Evolutionary conservation across 768 basidiomycete genomes (phyloP), one percentile per base, ranked within the genome.

Genomic region (Trametes coccinea): DNA sequence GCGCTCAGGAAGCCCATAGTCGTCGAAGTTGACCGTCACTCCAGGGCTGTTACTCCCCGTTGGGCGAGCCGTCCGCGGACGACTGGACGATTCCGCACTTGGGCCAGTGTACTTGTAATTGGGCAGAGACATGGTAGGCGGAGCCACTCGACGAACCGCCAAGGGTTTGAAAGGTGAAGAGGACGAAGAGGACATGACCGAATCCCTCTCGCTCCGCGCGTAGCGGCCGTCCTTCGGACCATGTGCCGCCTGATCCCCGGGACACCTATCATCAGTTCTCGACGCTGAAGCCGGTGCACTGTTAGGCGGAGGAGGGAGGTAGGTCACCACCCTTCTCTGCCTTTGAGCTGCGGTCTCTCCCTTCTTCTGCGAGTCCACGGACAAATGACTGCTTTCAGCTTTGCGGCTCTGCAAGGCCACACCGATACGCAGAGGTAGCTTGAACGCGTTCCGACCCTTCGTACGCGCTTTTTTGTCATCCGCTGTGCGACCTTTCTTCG

Each of bases 251-350:
- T 22, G 22, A 22, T 22, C 22, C 22, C 22, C 22, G 22, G 22
- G 22, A 22, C 22, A 22, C 22, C 22, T 22, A 22, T 22, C 22
- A 22, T 22, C 22, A 22, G 22, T 22, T 22, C 22, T 22, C 22
- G 22, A 22, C 22, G 22, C 22, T 22, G 22, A 22, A 22, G 22
- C 22, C 22, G 22, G 22, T 22, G 22, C 22, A 22, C 22, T 22
- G 22, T 22, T 22, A 22, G 41, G 54, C n/a, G 60, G 60, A 2
- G 60, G 60, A 8, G 60, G 61, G n/a, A 56, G n/a, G 27, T 62
- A 62, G 5, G 53, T 46, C 7, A 31, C 30, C 3, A 43, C 37
- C 40, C 46, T 49, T 29, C 7, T 45, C 33, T 22, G 47, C 45
- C 9, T 13, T 4, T 13, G 22, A 30, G 37, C 29, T 2, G 27